A percentile compares a stretch with the other conserved stretches of the same genome.
These are phyloP conservation scores for Hymenoscyphus fructigenus DNA, from an alignment of 2,329 filamentous ascomycete genomes.

Conservation along the genomic window DNA sequence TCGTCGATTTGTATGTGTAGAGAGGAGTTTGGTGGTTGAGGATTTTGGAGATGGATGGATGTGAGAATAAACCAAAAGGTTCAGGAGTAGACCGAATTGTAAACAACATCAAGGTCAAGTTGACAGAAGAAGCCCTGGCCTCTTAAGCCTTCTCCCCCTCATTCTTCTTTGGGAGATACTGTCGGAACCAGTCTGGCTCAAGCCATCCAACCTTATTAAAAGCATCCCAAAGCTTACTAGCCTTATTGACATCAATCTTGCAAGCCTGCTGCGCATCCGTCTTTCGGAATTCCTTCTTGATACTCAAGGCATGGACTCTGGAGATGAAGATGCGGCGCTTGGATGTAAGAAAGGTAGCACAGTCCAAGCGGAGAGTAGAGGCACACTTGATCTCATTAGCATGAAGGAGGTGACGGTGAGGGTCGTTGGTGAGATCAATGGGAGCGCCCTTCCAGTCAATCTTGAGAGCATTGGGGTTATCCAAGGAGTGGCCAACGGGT, in stretches of 20 bases:
- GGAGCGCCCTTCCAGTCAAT: conserved; percentile 84
- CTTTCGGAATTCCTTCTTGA: conserved; percentile 85
- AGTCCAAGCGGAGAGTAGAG: conserved; percentile 76
- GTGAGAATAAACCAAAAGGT: neutral
- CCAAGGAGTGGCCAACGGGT: conserved; percentile 62
- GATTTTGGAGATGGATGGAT: neutral
- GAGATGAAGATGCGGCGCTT: conserved; percentile 88
- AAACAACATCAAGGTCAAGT: neutral
- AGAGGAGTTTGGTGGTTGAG: neutral
- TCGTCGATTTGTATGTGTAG: neutral
- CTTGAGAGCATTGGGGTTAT: conserved; percentile 70
- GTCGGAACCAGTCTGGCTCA: conserved; percentile 10
- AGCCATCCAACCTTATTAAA: conserved; percentile 89
- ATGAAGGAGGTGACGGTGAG: conserved; percentile 69
- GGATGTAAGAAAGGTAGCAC: conserved; percentile 85
- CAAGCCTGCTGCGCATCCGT: conserved; percentile 95
- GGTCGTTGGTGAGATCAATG: conserved; percentile 73
- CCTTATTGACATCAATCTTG: conserved; percentile 98
- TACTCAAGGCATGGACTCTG: conserved; percentile 64
- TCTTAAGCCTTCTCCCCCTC: too few relatives aligned
- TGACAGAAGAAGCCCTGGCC: neutral
- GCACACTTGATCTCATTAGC: conserved; percentile 76
- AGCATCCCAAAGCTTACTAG: conserved; percentile 85
- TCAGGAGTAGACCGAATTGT: neutral
- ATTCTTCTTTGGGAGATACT: neutral